Evolutionary conservation across 768 basidiomycete genomes (phyloP).

Genomic region (Roridomyces roridus): DNA sequence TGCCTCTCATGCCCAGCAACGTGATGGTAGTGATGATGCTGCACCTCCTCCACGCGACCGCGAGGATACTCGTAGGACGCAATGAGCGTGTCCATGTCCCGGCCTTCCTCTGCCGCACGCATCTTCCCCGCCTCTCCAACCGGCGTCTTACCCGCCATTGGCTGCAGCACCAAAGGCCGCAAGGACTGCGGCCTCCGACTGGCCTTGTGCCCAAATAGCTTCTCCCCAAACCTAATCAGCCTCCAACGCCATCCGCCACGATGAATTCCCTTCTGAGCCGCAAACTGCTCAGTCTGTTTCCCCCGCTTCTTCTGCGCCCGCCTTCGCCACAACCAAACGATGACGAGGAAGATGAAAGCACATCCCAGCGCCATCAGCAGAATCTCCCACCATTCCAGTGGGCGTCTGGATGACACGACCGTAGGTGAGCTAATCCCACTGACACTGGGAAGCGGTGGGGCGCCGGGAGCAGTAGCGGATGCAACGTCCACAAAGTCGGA

Average conservation of each 20-base stretch:
- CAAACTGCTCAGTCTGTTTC: slow-evolving; percentile 55
- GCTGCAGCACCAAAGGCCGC: slow-evolving; percentile 45
- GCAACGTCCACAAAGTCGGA: slow-evolving; percentile 69
- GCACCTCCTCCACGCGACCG: neutral
- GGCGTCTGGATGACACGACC: slow-evolving; percentile 30
- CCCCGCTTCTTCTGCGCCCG: slow-evolving; percentile 61
- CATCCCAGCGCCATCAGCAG: slow-evolving; percentile 83
- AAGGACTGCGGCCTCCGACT: slow-evolving; percentile 18
- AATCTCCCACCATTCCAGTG: slow-evolving; percentile 83
- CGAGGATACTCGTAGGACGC: slow-evolving; percentile 37
- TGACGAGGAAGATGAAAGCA: slow-evolving; percentile 73
- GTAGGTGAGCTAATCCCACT: slow-evolving; percentile 48
- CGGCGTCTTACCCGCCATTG: slow-evolving; percentile 50
- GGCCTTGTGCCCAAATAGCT: slow-evolving; percentile 48
- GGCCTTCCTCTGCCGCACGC: neutral
- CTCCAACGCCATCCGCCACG: slow-evolving; percentile 48
- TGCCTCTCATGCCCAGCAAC: slow-evolving; percentile 5
- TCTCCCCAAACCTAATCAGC: slow-evolving; percentile 50
- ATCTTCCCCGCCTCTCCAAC: slow-evolving; percentile 35
- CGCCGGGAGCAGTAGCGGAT: slow-evolving; percentile 49
- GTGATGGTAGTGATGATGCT: slow-evolving; percentile 35
- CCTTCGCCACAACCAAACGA: slow-evolving; percentile 76
- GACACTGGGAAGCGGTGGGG: slow-evolving; percentile 59
- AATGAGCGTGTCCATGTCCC: slow-evolving; percentile 48
- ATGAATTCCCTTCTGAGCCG: slow-evolving; percentile 45